Evolutionary conservation across 1,284 basidiomycete species (phyloP).

Genomic region (Farysia itapuensis): DNA sequence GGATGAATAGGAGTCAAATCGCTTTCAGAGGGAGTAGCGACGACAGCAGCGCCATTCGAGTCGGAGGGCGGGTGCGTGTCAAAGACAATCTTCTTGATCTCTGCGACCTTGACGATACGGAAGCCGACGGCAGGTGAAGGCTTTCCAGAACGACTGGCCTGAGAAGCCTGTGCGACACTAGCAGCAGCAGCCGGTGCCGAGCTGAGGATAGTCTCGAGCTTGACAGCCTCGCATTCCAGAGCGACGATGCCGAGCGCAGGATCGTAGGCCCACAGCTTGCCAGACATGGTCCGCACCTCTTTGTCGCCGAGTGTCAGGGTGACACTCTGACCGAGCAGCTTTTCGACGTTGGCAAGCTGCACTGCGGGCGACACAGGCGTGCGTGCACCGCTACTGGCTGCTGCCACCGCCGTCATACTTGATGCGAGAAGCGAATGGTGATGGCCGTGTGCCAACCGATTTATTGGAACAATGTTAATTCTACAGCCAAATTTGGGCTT

Average conservation of each 20-base stretch:
- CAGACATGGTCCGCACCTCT: conserved; percentile 21
- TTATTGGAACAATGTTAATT: too few species aligned
- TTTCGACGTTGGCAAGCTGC: conserved; percentile 22
- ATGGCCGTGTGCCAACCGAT: too few species aligned
- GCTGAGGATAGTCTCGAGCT: conserved; percentile 1
- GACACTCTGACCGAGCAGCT: conserved; percentile 24
- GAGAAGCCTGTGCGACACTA: conserved; percentile 24
- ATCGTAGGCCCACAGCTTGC: conserved; percentile 55
- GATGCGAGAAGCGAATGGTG: too few species aligned
- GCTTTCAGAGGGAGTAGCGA: conserved; percentile 2
- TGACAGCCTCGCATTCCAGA: conserved; percentile 40
- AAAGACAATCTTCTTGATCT: conserved; percentile 44
- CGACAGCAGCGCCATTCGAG: conserved; percentile 1
- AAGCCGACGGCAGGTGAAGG: conserved; percentile 34
- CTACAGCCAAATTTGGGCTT: too few species aligned
- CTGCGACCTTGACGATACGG: conserved; percentile 44
- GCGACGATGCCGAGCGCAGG: conserved; percentile 41
- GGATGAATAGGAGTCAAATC: conserved; percentile 23
- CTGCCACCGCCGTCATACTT: too few species aligned
- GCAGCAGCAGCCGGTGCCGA: conserved; percentile 38
- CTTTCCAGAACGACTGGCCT: conserved; percentile 21
- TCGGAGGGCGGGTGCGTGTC: conserved; percentile 3
- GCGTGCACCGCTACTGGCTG: too few species aligned
- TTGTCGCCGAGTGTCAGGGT: conserved; percentile 31
- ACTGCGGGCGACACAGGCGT: conserved; percentile 9